A percentile compares a stretch with the other conserved stretches of the same genome.
These are phyloP conservation scores for Chrysanthemum seticuspe DNA, from an alignment of 129 eudicot genomes.

Conservation along the genomic window DNA sequence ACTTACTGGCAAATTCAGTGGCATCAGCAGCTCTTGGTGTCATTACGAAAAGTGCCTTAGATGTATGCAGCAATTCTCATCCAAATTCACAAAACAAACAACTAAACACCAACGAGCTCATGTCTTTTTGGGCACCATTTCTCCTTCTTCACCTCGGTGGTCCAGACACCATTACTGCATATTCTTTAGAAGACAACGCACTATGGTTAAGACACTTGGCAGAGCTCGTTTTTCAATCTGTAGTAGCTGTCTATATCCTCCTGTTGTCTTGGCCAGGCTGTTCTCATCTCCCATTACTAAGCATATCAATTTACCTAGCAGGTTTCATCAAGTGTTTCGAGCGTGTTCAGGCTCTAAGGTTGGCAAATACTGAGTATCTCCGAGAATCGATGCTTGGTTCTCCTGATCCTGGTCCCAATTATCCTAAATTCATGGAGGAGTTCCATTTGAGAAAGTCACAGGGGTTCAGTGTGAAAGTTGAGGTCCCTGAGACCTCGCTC, in stretches of 20 bases:
- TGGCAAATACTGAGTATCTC: conserved; percentile 37
- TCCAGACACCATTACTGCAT: conserved; percentile 47
- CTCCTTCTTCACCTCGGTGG: conserved; percentile 43
- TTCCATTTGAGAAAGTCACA: too few relatives aligned
- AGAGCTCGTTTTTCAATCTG: conserved; percentile 28
- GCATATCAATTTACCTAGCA: conserved; percentile 24
- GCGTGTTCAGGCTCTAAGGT: conserved; percentile 35
- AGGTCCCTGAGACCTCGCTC: too few relatives aligned
- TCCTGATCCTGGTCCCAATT: conserved; percentile 54
- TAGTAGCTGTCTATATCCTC: conserved; percentile 34
- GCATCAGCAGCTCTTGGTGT: conserved; percentile 47
- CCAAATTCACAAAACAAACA: not conserved
- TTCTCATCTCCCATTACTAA: conserved; percentile 17
- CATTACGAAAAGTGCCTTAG: conserved; percentile 32
- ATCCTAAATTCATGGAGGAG: not conserved
- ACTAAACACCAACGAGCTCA: conserved; percentile 28
- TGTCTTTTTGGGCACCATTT: conserved; percentile 39
- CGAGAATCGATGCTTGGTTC: conserved; percentile 37
- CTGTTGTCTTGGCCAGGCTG: conserved; percentile 34
- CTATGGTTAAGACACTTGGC: conserved; percentile 41
- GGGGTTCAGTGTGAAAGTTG: too few relatives aligned
- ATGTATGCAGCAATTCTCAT: conserved; percentile 25
- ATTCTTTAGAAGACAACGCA: conserved; percentile 45
- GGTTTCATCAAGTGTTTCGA: conserved; percentile 44
- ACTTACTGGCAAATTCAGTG: conserved; percentile 43